Evolutionary conservation across 2,329 filamentous ascomycete species (phyloP).

Genomic region (Davidsoniella eucalypti): DNA sequence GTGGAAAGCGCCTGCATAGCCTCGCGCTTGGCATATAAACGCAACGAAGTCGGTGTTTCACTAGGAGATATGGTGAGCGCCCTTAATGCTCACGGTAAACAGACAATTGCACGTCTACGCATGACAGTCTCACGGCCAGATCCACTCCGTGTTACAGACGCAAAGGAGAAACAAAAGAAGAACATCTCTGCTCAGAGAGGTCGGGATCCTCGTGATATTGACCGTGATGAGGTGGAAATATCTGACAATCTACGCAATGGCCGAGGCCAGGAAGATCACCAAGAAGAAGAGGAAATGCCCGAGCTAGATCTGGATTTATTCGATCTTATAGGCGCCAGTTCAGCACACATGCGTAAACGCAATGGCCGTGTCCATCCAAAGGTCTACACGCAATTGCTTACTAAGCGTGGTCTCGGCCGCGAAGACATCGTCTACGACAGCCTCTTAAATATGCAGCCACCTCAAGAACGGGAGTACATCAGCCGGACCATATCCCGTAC

Average conservation of each 20-base stretch:
- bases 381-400: slow-evolving; percentile 4
- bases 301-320: slow-evolving; percentile 15
- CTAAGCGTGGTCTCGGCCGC: slow-evolving; percentile 3
- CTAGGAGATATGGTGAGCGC: slow-evolving; percentile 47
- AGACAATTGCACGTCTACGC: slow-evolving; percentile 58
- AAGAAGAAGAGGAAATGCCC: slow-evolving; percentile 16
- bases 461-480: slow-evolving; percentile 2
- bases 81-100: slow-evolving; percentile 61
- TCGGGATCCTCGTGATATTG: not conserved
- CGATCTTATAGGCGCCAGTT: slow-evolving; percentile 7
- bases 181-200: not conserved
- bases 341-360: not conserved
- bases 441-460: not conserved
- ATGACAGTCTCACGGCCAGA: slow-evolving; percentile 35
- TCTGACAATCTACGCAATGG: no score
- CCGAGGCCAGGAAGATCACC: slow-evolving; percentile 4
- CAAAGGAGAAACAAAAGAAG: not conserved
- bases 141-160: not conserved
- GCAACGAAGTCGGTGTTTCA: slow-evolving; percentile 26
- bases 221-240: not conserved
- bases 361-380: not conserved
- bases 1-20: slow-evolving; percentile 67
- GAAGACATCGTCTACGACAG: not conserved
- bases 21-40: slow-evolving; percentile 43
- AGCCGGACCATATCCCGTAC: slow-evolving; percentile 14